Conservation (phyloP, 1,284 basidiomycete species). For the Golubevia sp. region DNA sequence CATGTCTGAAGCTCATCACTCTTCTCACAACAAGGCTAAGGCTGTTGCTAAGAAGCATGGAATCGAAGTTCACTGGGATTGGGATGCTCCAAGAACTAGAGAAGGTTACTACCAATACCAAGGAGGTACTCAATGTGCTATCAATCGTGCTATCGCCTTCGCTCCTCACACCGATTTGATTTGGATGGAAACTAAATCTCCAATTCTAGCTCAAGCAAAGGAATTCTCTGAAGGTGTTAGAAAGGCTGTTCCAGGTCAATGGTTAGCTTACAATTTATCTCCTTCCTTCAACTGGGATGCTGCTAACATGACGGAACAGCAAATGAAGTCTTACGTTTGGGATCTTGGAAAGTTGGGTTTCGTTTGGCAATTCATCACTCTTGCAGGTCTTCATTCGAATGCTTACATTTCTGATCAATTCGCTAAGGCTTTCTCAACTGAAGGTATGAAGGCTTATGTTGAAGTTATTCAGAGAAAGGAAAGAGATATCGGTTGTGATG, state of each 20-base stretch:
- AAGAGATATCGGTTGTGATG: constrained; percentile 64
- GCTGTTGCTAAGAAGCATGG: constrained; percentile 79
- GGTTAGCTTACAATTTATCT: constrained; percentile 61
- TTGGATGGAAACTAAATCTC: constrained; percentile 84
- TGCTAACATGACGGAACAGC: constrained; percentile 79
- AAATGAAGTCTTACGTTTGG: constrained; percentile 93
- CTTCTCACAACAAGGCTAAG: constrained; percentile 74
- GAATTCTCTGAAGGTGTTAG: constrained; percentile 75
- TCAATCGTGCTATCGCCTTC: constrained; percentile 89
- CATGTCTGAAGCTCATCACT: constrained; percentile 69
- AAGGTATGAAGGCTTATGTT: constrained; percentile 72
- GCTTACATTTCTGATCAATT: constrained; percentile 95
- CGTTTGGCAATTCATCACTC: constrained; percentile 98
- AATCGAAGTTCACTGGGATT: constrained; percentile 80
- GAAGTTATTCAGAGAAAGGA: constrained; percentile 66
- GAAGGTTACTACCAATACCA: constrained; percentile 97
- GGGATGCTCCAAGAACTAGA: constrained; percentile 89
- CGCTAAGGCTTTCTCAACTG: constrained; percentile 79
- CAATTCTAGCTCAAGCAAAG: constrained; percentile 88
- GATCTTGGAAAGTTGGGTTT: constrained; percentile 86
- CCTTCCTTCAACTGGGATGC: constrained; percentile 69
- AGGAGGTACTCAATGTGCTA: constrained; percentile 91
- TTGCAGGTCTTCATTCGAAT: constrained; percentile 94
- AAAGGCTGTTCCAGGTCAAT: constrained; percentile 47
- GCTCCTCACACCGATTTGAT: constrained; percentile 85